A percentile compares a stretch with the other conserved stretches of the same genome.
Evolutionary conservation across 2,329 filamentous ascomycete species (phyloP).

Genomic region (Talaromyces sp.): DNA sequence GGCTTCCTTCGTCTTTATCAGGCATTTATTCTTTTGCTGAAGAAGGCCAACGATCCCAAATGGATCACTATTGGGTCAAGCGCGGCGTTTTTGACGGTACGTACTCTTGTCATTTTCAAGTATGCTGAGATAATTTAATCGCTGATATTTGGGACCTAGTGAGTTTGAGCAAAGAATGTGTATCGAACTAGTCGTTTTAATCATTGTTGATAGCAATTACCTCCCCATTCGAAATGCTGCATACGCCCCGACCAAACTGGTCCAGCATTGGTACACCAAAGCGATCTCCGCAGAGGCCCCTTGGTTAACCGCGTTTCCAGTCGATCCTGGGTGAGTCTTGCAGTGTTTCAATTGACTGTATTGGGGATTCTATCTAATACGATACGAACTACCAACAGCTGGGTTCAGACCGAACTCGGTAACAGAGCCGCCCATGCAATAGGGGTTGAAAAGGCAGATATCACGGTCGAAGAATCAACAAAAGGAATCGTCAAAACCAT

Average conservation of each 20-base stretch:
- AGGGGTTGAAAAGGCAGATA: conserved; percentile 20
- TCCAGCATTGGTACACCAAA: conserved; percentile 21
- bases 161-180: background rate
- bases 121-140: background rate
- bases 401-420: conserved; percentile 26
- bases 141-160: background rate
- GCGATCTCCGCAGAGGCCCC: conserved; percentile 2
- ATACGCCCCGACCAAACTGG: conserved; percentile 20
- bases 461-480: conserved; percentile 24
- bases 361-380: background rate
- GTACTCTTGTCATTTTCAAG: background rate
- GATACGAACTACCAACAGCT: conserved; percentile 13
- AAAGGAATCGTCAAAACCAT: conserved; percentile 22
- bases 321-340: conserved; percentile 21
- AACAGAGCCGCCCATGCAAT: conserved; percentile 20
- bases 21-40: conserved; percentile 17
- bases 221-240: conserved; percentile 17
- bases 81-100: conserved; percentile 12
- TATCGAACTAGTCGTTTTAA: background rate
- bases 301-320: conserved; percentile 21
- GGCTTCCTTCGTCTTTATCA: conserved; percentile 29
- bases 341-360: background rate
- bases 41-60: conserved; percentile 17
- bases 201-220: conserved; percentile 13
- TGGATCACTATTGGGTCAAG: conserved; percentile 20